Evolutionary conservation across 163 green algal species (phyloP), one percentile per base, ranked within the genome.

Genomic region (Chloromonas sp.): DNA sequence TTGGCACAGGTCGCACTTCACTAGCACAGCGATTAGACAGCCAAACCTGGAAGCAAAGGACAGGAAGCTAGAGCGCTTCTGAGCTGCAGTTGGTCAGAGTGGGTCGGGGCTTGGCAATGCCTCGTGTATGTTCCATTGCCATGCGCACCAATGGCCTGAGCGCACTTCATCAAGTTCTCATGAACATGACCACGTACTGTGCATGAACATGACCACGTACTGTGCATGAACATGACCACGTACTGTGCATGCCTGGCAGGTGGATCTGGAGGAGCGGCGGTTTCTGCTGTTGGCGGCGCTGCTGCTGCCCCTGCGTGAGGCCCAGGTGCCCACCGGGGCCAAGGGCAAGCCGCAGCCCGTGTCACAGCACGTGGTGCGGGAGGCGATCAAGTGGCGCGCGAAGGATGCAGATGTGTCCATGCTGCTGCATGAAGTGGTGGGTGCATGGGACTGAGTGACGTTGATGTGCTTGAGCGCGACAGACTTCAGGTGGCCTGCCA

Each of bases 341-440:
- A 94, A 92, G 86, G 88, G 88, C 79, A 92, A 91, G 89, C 71
- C 83, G 0, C 15, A 14, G 58, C 87, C 87, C 0, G 84, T 82
- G 8, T 84, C 79, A 3, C 71, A 83, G 0, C 78, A 89, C 83
- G 85, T 96, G 13, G 87, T 97, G 61, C 86, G 89, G 0, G 91
- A 95, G 82, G 87, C 90, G 0, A 87, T 97, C 79, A 97, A 97
- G 84, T 96, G 94, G 94, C 87, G 88, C 5, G 89, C 85, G 59
- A 95, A 94, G 86, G 91, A 96, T 79, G 91, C 86, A 0, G 92
- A 95, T 1, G 87, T 86, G 58, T 91, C 92, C 36, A 85, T 87
- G 3, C 81, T 86, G 14, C 83, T 97, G 85, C 93, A 96, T 57
- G 84, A 87, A 1, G 84, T 90, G 36, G 88, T 96, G 66, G 76